Percentiles rank a stretch among this genome's conserved stretches.
Evolutionary conservation across 768 basidiomycete genomes (phyloP).

Genomic region (Hebeloma cylindrosporum): DNA sequence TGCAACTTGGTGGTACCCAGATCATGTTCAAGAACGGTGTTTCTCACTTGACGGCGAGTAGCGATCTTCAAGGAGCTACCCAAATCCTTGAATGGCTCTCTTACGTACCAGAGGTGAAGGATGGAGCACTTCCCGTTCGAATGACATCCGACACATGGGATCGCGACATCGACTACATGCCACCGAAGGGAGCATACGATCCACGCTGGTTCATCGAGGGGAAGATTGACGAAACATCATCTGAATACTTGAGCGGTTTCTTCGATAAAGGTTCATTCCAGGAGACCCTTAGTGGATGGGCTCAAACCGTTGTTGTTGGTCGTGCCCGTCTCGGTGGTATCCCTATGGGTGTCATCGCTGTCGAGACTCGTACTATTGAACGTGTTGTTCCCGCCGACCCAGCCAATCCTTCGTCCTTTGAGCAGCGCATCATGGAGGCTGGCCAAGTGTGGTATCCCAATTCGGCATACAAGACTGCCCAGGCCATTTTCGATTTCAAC

Average conservation of each 20-base stretch:
- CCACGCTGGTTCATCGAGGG: conserved; percentile 98
- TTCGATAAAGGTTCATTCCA: conserved; percentile 98
- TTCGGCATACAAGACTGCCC: conserved; percentile 98
- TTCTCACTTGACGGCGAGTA: conserved; percentile 92
- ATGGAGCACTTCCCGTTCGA: conserved; percentile 76
- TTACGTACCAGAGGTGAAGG: conserved; percentile 85
- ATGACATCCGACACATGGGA: conserved; percentile 82
- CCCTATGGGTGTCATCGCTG: conserved; percentile 96
- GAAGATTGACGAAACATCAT: conserved; percentile 79
- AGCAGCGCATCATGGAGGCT: conserved; percentile 99
- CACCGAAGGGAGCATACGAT: conserved; percentile 94
- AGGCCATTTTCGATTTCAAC: conserved; percentile 98
- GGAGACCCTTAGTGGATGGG: conserved; percentile 98
- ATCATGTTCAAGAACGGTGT: conserved; percentile 99
- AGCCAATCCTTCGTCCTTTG: conserved; percentile 94
- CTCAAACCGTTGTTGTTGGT: conserved; percentile 97
- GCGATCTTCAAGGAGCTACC: conserved; percentile 93
- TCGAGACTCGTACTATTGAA: conserved; percentile 96
- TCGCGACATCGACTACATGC: conserved; percentile 85
- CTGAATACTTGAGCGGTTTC: conserved; percentile 84
- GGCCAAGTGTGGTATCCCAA: conserved; percentile 99
- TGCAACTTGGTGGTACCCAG: conserved; percentile 99
- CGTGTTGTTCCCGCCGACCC: conserved; percentile 97
- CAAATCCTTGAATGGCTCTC: conserved; percentile 95
- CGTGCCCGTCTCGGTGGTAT: conserved; percentile 96